phyloP scores from a whole-genome alignment of 768 basidiomycete genomes.

The Lactarius tabidus region DNA sequence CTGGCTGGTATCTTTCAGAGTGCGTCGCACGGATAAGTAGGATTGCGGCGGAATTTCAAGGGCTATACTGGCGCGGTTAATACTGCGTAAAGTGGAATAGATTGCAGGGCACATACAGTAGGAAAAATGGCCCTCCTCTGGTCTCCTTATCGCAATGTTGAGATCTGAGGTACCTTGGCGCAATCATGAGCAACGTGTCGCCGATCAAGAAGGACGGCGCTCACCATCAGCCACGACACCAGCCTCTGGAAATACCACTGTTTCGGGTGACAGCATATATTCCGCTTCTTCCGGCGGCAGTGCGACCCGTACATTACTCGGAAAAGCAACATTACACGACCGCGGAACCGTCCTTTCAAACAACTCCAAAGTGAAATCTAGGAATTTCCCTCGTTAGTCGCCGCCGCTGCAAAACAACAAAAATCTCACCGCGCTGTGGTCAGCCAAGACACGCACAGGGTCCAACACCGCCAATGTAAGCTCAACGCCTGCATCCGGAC shows the following conservation, averaged over 20 bases:
- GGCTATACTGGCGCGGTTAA: conserved; percentile 31
- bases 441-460: conserved; percentile 55
- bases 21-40: conserved; percentile 61
- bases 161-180: conserved; percentile 36
- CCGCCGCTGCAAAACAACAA: conserved; percentile 5
- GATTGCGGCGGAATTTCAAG: conserved; percentile 40
- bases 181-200: conserved; percentile 16
- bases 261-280: conserved; percentile 52
- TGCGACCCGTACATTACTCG: conserved; percentile 50
- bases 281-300: conserved; percentile 35
- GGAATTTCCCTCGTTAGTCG: conserved; percentile 14
- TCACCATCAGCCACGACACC: conserved; percentile 48
- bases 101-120: conserved; percentile 43
- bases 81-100: neutral
- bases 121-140: conserved; percentile 44
- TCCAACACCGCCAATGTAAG: conserved; percentile 71
- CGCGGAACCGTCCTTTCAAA: conserved; percentile 64
- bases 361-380: conserved; percentile 73
- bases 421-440: conserved; percentile 50
- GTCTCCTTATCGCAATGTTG: conserved; percentile 57
- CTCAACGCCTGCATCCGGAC: conserved; percentile 48
- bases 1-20: conserved; percentile 70
- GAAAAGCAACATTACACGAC: conserved; percentile 65
- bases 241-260: conserved; percentile 35
- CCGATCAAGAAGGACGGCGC: conserved; percentile 20